Conservation (phyloP, 2,329 filamentous ascomycete species). For the Fusarium marasasianum region DNA sequence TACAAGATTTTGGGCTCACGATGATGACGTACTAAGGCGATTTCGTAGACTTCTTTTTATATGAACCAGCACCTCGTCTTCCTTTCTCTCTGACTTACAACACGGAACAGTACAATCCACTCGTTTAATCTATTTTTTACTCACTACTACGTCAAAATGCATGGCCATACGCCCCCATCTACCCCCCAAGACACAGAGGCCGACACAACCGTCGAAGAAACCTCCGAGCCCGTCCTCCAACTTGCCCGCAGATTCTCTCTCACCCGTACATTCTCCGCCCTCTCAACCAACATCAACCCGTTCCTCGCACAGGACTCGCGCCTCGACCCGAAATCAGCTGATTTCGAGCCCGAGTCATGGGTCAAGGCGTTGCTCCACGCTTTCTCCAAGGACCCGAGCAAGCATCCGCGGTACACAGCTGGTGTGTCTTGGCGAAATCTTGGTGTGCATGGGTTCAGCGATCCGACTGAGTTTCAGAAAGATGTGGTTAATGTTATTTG, state of each 20-base stretch:
- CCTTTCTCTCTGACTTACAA: neutral
- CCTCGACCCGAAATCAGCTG: slow-evolving; percentile 52
- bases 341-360: slow-evolving; percentile 28
- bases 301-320: slow-evolving; percentile 51
- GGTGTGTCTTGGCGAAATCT: slow-evolving; percentile 72
- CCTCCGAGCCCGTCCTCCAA: slow-evolving; percentile 7
- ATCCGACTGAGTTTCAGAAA: slow-evolving; percentile 74
- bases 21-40: neutral
- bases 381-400: slow-evolving; percentile 26
- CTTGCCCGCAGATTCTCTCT: slow-evolving; percentile 31
- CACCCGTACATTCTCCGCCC: slow-evolving; percentile 15
- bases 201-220: slow-evolving; percentile 3
- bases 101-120: neutral
- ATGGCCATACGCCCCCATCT: accelerated
- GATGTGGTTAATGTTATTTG: slow-evolving; percentile 66
- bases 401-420: slow-evolving; percentile 17
- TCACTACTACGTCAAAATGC: neutral
- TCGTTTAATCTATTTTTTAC: neutral
- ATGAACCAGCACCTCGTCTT: neutral
- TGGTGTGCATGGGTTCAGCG: slow-evolving; percentile 72
- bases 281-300: slow-evolving; percentile 38
- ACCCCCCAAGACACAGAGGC: neutral
- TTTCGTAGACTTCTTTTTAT: neutral
- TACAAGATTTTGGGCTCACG: neutral
- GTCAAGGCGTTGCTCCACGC: slow-evolving; percentile 26